phyloP scores from a whole-genome alignment of 345 rosid species.

The Syzygium jambos region DNA sequence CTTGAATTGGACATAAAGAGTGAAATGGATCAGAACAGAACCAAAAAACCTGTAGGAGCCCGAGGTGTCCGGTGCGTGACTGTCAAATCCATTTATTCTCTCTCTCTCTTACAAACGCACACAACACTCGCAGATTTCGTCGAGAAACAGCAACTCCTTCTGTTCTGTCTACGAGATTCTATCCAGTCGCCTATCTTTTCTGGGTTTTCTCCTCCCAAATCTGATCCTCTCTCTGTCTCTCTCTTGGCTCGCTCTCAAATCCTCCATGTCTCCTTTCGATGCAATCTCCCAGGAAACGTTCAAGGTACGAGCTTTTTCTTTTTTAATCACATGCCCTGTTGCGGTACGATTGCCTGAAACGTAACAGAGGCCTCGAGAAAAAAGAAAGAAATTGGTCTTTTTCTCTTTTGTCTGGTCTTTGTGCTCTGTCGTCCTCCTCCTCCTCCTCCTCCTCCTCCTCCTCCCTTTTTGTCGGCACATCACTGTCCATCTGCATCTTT shows the following conservation, averaged over 20 bases:
- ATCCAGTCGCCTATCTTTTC: slow-evolving; percentile 19
- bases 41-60: neutral
- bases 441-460: neutral
- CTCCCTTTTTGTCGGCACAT: neutral
- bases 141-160: slow-evolving; percentile 1
- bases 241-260: neutral
- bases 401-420: neutral
- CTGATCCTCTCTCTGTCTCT: slow-evolving; percentile 10
- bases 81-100: slow-evolving; percentile 63
- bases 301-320: slow-evolving; percentile 23
- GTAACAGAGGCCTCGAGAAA: neutral
- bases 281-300: slow-evolving; percentile 34
- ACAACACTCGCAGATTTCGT: neutral
- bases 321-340: neutral
- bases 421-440: neutral
- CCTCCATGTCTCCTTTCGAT: neutral
- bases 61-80: slow-evolving; percentile 29
- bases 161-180: slow-evolving; percentile 18
- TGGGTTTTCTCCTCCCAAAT: slow-evolving; percentile 13
- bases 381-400: neutral
- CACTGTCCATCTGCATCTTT: neutral
- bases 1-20: neutral
- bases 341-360: neutral
- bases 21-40: neutral
- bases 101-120: slow-evolving; percentile 3